Evolutionary conservation across 371 early-diverging fungal species (phyloP), one percentile per base, ranked within the genome.

Genomic region (Mortierella sp.): DNA sequence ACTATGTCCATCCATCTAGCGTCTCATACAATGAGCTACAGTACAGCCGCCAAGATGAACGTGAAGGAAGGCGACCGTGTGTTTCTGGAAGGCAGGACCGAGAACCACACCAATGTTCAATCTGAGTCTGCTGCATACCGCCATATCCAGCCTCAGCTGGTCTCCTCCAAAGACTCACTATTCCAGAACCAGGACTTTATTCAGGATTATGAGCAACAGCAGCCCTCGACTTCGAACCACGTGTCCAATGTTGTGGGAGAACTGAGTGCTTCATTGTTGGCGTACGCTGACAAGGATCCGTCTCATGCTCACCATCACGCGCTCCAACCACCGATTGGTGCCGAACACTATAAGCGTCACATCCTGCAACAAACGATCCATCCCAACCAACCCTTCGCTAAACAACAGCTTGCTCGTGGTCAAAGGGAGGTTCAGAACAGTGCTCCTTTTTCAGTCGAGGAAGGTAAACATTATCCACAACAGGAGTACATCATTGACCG

Each of bases 31-130:
- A 21, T 64, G 48, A 57, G 55, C 28, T 70, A 70, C 19, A 70
- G 64, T 30, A 50, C 30, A 7, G 64, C 50, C 9, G 55, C 42
- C 12, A 48, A 49, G 46, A 23, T 55, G 54, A 53, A 63, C 30
- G 39, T 39, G 2, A 42, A 44, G 24, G 43, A 64, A 27, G 34
- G 21, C n/a, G 60, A 64, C 24, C 64, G 59, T 19, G 64, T 55
- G 8, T 23, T 59, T 17, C 34, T 53, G 3, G 8, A 37, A 0
- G 64, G 60, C 4, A n/a, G 53, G n/a, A 39, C 50, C 9, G 56
- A 63, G 43, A 27, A 3, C 50, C 64, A 50, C 44, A 50, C 6
- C 21, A 34, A 6, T 7, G 30, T 23, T 41, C 56, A 17, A n/a
- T n/a, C n/a, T n/a, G n/a, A n/a, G n/a, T n/a, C 34, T 5, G 4